Evolutionary conservation across 805 yeast species (phyloP).

Genomic region (Jamesozyma lodderae): DNA sequence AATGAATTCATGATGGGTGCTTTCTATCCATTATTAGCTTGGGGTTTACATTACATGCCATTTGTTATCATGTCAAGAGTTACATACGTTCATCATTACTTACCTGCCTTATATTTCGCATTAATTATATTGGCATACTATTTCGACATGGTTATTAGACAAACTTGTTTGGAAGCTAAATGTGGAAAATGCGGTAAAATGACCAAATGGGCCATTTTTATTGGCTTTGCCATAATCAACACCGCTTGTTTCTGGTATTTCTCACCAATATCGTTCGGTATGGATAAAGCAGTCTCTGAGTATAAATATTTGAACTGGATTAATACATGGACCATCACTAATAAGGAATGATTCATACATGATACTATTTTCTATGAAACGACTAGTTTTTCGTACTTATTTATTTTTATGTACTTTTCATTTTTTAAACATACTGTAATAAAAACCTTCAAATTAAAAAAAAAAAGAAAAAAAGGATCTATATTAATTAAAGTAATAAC

Average conservation of each 20-base stretch:
- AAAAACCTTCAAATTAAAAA: too few species aligned
- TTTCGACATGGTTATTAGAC: slow-evolving; percentile 37
- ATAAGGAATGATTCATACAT: neutral
- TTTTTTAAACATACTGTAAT: too few species aligned
- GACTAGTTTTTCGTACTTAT: neutral
- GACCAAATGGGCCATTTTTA: slow-evolving; percentile 34
- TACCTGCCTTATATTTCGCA: slow-evolving; percentile 90
- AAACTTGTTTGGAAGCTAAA: slow-evolving; percentile 1
- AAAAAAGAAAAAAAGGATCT: too few species aligned
- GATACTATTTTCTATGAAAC: neutral
- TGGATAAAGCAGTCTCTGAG: slow-evolving; percentile 40
- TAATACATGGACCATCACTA: slow-evolving; percentile 37
- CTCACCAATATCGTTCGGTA: slow-evolving; percentile 59
- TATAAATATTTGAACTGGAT: slow-evolving; percentile 42
- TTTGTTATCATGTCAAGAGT: slow-evolving; percentile 93
- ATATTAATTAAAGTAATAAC: too few species aligned
- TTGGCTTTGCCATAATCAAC: slow-evolving; percentile 34
- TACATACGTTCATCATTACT: slow-evolving; percentile 91
- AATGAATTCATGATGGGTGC: slow-evolving; percentile 59
- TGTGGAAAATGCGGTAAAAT: slow-evolving; percentile 1
- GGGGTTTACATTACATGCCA: slow-evolving; percentile 85
- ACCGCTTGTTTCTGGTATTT: slow-evolving; percentile 50
- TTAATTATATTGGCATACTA: slow-evolving; percentile 48
- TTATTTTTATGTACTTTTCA: neutral
- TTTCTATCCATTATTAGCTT: slow-evolving; percentile 72